Base-by-base conservation (phyloP, 1,139 yeast species). In the Candida tropicalis region DNA sequence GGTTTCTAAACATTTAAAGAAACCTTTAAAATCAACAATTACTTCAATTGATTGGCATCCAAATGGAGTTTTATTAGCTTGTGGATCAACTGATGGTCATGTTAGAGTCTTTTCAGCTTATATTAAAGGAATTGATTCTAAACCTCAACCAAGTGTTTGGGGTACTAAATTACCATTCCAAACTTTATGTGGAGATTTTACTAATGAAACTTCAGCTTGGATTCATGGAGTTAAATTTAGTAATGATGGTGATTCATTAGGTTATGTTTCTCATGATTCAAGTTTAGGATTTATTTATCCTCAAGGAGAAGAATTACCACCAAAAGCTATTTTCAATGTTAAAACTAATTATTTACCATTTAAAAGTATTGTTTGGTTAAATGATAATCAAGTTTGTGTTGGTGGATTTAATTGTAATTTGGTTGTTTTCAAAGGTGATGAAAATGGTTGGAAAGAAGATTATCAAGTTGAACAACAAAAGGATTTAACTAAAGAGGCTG, bases 351-450 rank as follows among this genome's bases (percentile, higher is more conserved):
- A 83, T 55, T 75, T 93, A 62, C 97, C 99, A 39, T 89, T 89
- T 73, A 81, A 81, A 55, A 73, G 95, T 3, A 64, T 91, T 43
- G 70, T 82, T 40, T 95, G 88, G 77, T 70, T 82, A 45, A 70
- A 76, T 49, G 87, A 86, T 52, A 67, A 72, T 54, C 80, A 82
- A 55, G 69, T 91, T 43, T 77, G 90, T 41, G 95, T 88, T 37
- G 98, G 95, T 8, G 99, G 99, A 36, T 91, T 86, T 68, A 90
- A 89, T 62, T 87, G 96, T 66, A 90, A 88, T 65, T 95, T 97
- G 48, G 81, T 91, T 45, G 84, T 89, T 34, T 93, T 87, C 58
- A 77, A 81, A 56, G 96, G 96, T 34, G 71, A 77, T 51, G 81
- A 75, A 45, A 55, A 59, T 32, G 87, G 85, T 40, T 90, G 97